Evolutionary conservation across 345 rosid species (phyloP).

Genomic region (Lepidium aucheri): DNA sequence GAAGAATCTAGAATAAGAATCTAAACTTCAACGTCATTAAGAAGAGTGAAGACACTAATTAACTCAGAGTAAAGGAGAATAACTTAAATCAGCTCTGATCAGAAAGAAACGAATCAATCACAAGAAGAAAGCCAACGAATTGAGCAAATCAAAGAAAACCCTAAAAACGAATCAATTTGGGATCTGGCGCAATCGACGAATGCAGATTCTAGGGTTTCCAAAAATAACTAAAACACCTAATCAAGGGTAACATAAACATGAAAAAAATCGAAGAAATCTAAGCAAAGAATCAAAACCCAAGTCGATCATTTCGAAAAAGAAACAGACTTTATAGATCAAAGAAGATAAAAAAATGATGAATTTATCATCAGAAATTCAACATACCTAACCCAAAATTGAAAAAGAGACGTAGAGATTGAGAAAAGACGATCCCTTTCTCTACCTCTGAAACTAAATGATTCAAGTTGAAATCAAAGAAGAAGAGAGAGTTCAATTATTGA

Average conservation of each 20-base stretch:
- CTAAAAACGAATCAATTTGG: slow-evolving; percentile 4
- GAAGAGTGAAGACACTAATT: neutral
- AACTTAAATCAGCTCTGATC: neutral
- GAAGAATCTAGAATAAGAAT: neutral
- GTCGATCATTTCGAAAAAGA: neutral
- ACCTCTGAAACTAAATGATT: slow-evolving; percentile 7
- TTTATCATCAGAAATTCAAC: neutral
- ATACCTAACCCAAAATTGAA: neutral
- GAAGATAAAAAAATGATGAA: neutral
- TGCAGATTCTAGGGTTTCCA: neutral
- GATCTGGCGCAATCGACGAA: slow-evolving; percentile 1
- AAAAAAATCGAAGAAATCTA: neutral
- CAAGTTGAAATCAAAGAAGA: neutral
- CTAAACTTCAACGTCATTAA: neutral
- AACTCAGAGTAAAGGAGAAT: neutral
- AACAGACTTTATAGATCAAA: neutral
- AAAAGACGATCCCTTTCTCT: slow-evolving; percentile 21
- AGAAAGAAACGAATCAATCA: neutral
- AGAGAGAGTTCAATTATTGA: slow-evolving; percentile 18
- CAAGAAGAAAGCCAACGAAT: slow-evolving; percentile 1
- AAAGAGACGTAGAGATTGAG: slow-evolving; percentile 2
- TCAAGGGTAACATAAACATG: neutral
- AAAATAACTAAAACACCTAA: neutral
- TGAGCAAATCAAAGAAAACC: slow-evolving; percentile 11
- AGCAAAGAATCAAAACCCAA: slow-evolving; percentile 8